Percentiles rank a stretch among this genome's conserved stretches.
Conservation (phyloP, 331 rosid genomes). For the Cucumis variabilis region DNA sequence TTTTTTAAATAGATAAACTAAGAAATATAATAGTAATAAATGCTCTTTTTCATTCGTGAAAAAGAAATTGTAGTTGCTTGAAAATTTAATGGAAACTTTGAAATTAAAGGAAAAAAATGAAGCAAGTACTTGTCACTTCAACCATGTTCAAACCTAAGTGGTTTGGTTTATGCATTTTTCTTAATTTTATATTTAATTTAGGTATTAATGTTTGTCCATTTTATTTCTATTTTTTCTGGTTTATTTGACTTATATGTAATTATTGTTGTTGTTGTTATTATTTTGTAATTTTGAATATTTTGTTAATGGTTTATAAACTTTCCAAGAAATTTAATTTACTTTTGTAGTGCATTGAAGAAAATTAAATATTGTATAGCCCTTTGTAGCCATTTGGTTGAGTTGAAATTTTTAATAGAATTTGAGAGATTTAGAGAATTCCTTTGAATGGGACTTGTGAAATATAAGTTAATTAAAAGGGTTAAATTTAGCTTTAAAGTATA, state of each 20-base stretch:
- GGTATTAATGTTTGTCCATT: neutral
- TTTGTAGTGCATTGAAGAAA: neutral
- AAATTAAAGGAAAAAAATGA: neutral
- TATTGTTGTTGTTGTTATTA: neutral
- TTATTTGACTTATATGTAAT: neutral
- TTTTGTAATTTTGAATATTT: neutral
- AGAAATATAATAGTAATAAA: neutral
- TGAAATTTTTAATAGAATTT: too few relatives aligned
- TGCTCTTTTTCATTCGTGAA: neutral
- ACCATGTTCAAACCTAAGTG: neutral
- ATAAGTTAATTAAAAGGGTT: neutral
- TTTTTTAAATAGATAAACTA: neutral
- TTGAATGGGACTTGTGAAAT: neutral
- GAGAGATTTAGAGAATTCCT: neutral
- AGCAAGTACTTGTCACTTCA: neutral
- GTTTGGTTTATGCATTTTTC: neutral
- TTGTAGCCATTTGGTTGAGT: neutral
- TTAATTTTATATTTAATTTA: neutral
- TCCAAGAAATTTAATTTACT: neutral
- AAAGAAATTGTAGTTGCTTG: neutral
- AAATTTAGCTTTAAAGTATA: too few relatives aligned
- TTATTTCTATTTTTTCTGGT: neutral
- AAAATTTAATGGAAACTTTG: neutral
- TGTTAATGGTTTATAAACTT: neutral
- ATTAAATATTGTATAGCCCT: neutral